Percentiles rank a stretch among this genome's conserved stretches.
Conservation (phyloP, 345 rosid species). For the Dovyalis caffra region DNA sequence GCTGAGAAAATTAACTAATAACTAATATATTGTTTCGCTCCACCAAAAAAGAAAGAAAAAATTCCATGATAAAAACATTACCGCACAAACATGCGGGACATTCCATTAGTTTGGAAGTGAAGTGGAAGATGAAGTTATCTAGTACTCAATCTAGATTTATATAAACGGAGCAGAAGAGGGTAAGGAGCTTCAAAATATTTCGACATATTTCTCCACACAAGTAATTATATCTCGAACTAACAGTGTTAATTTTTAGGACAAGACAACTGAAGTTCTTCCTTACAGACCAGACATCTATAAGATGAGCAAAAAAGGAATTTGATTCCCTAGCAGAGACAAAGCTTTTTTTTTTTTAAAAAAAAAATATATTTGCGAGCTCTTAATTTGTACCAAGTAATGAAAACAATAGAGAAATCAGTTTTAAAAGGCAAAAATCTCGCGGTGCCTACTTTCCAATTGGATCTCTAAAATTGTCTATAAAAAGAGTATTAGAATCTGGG, state of each 20-base stretch:
- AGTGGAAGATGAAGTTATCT: background rate
- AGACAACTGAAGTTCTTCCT: background rate
- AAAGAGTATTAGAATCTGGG: too few relatives aligned
- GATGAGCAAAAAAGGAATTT: background rate
- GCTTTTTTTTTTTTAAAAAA: too few relatives aligned
- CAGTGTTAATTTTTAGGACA: background rate
- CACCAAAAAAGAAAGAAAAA: background rate
- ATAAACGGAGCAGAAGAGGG: background rate
- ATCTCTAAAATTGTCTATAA: background rate
- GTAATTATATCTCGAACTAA: background rate
- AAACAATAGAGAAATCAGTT: background rate
- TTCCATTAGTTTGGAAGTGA: background rate
- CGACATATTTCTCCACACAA: background rate
- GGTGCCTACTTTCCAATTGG: background rate
- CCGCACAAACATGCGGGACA: background rate
- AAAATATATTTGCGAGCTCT: too few relatives aligned
- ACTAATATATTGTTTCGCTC: background rate
- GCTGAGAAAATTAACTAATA: background rate
- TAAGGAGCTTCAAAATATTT: background rate
- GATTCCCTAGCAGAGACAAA: background rate
- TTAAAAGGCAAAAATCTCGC: background rate
- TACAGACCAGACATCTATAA: background rate
- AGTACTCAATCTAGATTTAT: background rate
- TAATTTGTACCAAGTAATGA: background rate
- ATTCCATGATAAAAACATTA: background rate